Evolutionary conservation across 2,329 filamentous ascomycete species (phyloP).

Genomic region (Sporothrix phasma): DNA sequence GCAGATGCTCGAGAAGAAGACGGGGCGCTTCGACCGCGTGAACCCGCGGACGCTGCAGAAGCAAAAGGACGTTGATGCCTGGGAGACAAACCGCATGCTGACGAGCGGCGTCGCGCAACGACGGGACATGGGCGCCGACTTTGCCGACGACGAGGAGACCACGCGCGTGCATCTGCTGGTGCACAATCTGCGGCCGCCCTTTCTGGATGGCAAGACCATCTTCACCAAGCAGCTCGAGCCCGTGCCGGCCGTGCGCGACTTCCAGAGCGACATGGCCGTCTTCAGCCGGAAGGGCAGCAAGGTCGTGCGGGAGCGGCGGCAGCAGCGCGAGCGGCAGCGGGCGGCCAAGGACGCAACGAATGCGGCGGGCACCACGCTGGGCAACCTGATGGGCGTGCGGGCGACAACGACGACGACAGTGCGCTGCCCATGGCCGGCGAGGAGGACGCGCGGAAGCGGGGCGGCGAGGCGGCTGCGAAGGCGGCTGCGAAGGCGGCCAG

Average conservation of each 20-base stretch:
- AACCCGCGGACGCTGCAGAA: constrained; percentile 71
- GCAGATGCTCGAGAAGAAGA: constrained; percentile 70
- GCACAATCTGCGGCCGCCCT: constrained; percentile 88
- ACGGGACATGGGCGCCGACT: constrained; percentile 69
- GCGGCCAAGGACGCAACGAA: constrained; percentile 94
- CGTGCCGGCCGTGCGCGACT: constrained; percentile 82
- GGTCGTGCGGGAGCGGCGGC: constrained; percentile 81
- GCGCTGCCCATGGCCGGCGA: constrained; percentile 68
- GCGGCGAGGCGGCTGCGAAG: background rate
- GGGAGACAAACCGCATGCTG: constrained; percentile 98
- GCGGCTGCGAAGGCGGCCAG: background rate
- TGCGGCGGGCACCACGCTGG: constrained; percentile 79
- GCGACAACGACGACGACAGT: constrained; percentile 86
- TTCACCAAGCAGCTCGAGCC: constrained; percentile 97
- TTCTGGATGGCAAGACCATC: constrained; percentile 86
- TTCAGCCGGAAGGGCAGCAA: constrained; percentile 92
- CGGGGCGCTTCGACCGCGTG: constrained; percentile 53
- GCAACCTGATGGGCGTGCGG: constrained; percentile 95
- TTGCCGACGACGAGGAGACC: constrained; percentile 81
- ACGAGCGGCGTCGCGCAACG: constrained; percentile 91
- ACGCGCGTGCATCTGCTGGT: constrained; percentile 84
- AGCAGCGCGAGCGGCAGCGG: constrained; percentile 85
- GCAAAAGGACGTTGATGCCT: constrained; percentile 90
- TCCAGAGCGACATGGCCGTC: constrained; percentile 97
- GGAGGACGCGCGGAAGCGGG: constrained; percentile 38